These are phyloP conservation scores for Plantago ovata DNA, from an alignment of 257 asterid species.

Conservation along the genomic window DNA sequence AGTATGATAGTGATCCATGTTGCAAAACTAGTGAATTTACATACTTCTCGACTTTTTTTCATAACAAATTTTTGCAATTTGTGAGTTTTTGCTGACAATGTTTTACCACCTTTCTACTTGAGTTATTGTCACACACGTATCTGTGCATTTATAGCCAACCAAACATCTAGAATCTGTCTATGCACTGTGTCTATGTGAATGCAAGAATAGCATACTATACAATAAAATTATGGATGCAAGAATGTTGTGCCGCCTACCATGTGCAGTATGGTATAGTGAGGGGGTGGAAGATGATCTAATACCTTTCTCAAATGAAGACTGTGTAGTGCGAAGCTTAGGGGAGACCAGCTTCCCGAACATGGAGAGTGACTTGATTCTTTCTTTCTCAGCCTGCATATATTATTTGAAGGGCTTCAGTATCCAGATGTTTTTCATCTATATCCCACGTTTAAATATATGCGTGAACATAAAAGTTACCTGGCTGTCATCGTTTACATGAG, in stretches of 20 bases:
- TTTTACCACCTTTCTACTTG: no score
- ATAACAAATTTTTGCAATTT: not conserved
- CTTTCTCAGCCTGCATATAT: slow-evolving; percentile 52
- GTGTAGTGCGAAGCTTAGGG: slow-evolving; percentile 92
- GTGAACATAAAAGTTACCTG: slow-evolving; percentile 43
- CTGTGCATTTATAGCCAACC: no score
- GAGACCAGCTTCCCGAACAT: slow-evolving; percentile 83
- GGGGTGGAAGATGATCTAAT: not conserved
- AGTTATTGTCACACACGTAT: no score
- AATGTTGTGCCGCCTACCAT: no score
- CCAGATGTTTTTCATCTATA: not conserved
- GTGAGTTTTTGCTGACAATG: no score
- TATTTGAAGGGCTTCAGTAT: slow-evolving; percentile 4
- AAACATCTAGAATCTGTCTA: no score
- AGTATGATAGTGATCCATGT: not conserved
- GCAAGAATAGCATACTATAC: no score
- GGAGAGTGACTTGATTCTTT: slow-evolving; percentile 58
- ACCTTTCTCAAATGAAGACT: slow-evolving; percentile 89
- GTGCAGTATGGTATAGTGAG: not conserved
- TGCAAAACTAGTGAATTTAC: not conserved
- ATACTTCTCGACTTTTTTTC: no score
- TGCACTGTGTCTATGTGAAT: no score
- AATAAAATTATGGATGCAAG: no score
- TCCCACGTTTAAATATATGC: slow-evolving; percentile 8
- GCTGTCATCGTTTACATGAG: slow-evolving; percentile 44